Evolutionary conservation across 2,329 filamentous ascomycete species (phyloP), one percentile per base, ranked within the genome.

Genomic region (Colletotrichum filicis): DNA sequence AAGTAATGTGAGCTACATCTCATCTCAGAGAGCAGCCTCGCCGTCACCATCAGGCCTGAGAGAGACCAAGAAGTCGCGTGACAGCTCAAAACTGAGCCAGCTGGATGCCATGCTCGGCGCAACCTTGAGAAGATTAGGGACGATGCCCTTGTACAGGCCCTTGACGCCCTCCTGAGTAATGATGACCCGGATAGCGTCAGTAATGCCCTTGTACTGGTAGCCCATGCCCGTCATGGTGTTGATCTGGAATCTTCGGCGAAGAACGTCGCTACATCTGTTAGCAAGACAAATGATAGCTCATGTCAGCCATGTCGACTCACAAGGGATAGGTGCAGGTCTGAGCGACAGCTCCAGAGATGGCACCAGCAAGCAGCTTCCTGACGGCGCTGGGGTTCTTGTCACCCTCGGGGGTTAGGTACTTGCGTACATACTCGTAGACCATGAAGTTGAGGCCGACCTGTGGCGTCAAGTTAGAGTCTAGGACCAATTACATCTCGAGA

Each of bases 191-290:
- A 99, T 86, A 4, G 97, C 97, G 80, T 98, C 95, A 74, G 91
- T 88, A 56, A 99, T 92, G 7, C 92, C 93, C 79, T 94, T 95
- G 86, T 99, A 99, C 81, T 96, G 91, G 84, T 98, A 98, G 63
- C 97, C 97, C 92, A 99, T 96, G 64, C 97, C 97, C 60, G 94
- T 95, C 97, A 99, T 99, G 66, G 97, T 98, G 84, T 99, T 99
- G 85, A 99, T 97, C 81, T 99, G 97, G 82, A 99, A 99, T 63
- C 97, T 91, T 73, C 97, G 92, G 37, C 97, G 94, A 67, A 99
- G 88, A 2, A 99, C 96, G 80, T 98, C 95, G 81, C 94, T 97
- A 9, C 14, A 60, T 22, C 11, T 64, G 35, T 80, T 73, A 81
- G 80, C 78, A 74, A 67, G 35, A 11, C 53, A 2, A 71, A 77